Evolutionary conservation across 352 stramenopile genomes (phyloP).

Genomic region (Phytophthora chlamydospora): DNA sequence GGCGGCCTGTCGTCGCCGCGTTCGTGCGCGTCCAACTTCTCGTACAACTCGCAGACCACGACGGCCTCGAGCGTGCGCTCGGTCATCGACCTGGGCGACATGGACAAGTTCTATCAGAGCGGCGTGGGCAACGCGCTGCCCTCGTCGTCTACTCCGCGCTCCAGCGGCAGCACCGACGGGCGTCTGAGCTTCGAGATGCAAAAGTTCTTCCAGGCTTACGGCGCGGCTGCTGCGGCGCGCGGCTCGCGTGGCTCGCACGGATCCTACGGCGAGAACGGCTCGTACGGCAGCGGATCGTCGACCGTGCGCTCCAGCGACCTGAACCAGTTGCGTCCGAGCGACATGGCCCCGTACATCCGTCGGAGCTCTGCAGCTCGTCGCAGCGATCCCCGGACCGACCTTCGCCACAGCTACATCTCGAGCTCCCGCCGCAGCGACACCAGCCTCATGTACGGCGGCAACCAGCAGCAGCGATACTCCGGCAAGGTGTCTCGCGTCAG

Average conservation of each 20-base stretch:
- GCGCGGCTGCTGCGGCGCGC: constrained; percentile 34
- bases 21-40: constrained; percentile 79
- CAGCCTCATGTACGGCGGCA: constrained; percentile 31
- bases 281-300: constrained; percentile 51
- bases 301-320: constrained; percentile 62
- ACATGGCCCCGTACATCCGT: constrained; percentile 40
- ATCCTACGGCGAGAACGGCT: constrained; percentile 48
- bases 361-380: constrained; percentile 40
- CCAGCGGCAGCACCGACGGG: constrained; percentile 42
- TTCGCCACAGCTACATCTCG: constrained; percentile 39
- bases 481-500: constrained; percentile 47
- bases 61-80: constrained; percentile 67
- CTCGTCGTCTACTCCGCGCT: constrained; percentile 41
- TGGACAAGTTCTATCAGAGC: constrained; percentile 81
- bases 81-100: constrained; percentile 78
- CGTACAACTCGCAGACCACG: constrained; percentile 74
- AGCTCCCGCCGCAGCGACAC: constrained; percentile 43
- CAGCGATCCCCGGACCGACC: constrained; percentile 27
- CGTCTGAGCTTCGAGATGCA: constrained; percentile 70
- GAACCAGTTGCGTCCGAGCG: constrained; percentile 41
- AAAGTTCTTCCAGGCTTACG: constrained; percentile 76
- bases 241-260: constrained; percentile 30
- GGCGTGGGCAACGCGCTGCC: constrained; percentile 30
- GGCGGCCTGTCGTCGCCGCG: constrained; percentile 62
- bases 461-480: constrained; percentile 31